Percentiles rank a stretch among this genome's conserved stretches.
Evolutionary conservation across 805 yeast genomes (phyloP).

Genomic region (Ogataea allantospora): DNA sequence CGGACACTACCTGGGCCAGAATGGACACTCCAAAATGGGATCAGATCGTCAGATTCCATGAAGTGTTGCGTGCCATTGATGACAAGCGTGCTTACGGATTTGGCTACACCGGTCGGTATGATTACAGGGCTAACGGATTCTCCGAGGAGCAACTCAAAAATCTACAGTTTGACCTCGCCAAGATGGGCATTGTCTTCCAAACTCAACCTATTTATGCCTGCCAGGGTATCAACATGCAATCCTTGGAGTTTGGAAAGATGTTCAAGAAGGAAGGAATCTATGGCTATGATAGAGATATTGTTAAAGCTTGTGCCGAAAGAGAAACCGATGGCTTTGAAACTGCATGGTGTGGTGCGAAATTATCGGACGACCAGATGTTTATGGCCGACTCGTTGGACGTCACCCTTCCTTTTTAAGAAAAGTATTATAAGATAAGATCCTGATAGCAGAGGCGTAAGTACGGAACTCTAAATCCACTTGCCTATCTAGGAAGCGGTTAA

Average conservation of each 20-base stretch:
- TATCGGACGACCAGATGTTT: constrained; percentile 22
- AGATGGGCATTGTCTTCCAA: constrained; percentile 51
- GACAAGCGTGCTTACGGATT: constrained; percentile 58
- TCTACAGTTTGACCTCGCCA: constrained; percentile 55
- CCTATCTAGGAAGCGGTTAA: constrained; percentile 7
- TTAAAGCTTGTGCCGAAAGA: constrained; percentile 12
- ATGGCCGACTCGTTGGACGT: constrained; percentile 20
- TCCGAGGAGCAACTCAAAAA: constrained; percentile 42
- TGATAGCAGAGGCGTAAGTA: constrained; percentile 1
- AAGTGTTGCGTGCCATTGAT: constrained; percentile 43
- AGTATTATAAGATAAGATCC: constrained; percentile 1
- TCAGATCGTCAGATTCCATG: constrained; percentile 50
- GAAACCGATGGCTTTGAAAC: constrained; percentile 23
- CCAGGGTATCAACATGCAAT: constrained; percentile 58
- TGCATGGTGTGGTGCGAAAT: constrained; percentile 24
- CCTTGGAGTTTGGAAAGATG: constrained; percentile 45
- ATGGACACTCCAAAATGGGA: constrained; percentile 58
- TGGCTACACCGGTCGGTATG: constrained; percentile 59
- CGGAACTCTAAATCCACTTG: constrained; percentile 1
- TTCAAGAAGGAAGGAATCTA: constrained; percentile 57
- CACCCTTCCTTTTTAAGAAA: constrained; percentile 14
- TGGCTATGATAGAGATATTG: constrained; percentile 30
- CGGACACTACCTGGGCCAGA: constrained; percentile 63
- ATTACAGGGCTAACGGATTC: constrained; percentile 60
- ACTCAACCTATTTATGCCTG: constrained; percentile 52